phyloP scores from a whole-genome alignment of 305 asterid genomes.

The Solanum hybrid region DNA sequence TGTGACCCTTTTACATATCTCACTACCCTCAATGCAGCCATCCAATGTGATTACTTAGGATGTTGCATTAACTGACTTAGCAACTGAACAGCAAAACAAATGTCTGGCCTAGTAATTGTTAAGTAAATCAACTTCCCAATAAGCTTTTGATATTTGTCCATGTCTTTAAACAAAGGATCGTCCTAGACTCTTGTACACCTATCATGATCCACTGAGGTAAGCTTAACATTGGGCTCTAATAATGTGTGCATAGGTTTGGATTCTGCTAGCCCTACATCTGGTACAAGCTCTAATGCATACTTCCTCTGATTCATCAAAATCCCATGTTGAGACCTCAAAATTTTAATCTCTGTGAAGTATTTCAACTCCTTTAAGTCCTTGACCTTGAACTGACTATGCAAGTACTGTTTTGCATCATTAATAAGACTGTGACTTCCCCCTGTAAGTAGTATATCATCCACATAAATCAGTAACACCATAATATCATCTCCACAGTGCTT shows the following conservation, averaged over 20 bases:
- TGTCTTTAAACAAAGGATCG: not conserved
- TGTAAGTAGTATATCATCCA: not conserved
- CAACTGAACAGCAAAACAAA: not conserved
- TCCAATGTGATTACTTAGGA: not conserved
- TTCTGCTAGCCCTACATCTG: not conserved
- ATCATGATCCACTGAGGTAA: not conserved
- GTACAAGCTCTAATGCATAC: not conserved
- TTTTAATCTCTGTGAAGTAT: not conserved
- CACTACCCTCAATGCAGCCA: not conserved
- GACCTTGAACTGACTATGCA: not conserved
- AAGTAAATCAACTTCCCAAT: not conserved
- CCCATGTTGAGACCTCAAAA: not conserved
- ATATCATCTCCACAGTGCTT: not conserved
- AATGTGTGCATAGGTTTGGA: not conserved
- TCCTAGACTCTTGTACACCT: not conserved
- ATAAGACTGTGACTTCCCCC: not conserved
- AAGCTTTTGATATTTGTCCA: too few species aligned
- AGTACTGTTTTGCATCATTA: not conserved
- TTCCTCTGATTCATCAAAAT: not conserved
- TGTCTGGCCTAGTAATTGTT: not conserved
- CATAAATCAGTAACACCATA: not conserved
- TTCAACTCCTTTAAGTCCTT: not conserved
- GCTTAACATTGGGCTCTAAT: not conserved
- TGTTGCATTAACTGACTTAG: too few species aligned
- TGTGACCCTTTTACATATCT: too few species aligned